A percentile compares a stretch with the other conserved stretches of the same genome.
Conservation (phyloP, 805 yeast species). For the Starmerella tilneyi region DNA sequence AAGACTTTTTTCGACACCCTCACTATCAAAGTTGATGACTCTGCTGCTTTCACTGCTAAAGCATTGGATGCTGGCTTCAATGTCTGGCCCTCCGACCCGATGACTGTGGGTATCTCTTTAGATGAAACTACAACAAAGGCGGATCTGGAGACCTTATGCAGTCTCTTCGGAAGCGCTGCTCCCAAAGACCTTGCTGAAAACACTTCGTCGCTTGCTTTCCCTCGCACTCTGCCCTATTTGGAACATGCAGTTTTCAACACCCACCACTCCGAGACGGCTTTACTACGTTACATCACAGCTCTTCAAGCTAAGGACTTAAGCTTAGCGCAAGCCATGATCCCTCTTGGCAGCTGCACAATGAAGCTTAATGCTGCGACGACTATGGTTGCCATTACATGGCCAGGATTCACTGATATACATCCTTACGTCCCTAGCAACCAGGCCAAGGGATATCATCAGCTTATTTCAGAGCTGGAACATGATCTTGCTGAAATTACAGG, state of each 20-base stretch:
- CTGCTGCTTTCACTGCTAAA: constrained; percentile 45
- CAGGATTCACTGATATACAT: constrained; percentile 78
- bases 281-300: constrained; percentile 79
- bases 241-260: constrained; percentile 69
- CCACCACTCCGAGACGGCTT: constrained; percentile 89
- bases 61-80: constrained; percentile 67
- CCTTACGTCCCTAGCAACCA: constrained; percentile 89
- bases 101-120: constrained; percentile 64
- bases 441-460: constrained; percentile 73
- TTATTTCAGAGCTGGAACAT: constrained; percentile 63
- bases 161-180: constrained; percentile 46
- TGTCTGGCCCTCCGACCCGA: constrained; percentile 54
- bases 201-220: constrained; percentile 31
- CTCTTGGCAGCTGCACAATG: constrained; percentile 97
- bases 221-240: constrained; percentile 35
- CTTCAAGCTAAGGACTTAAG: constrained; percentile 85
- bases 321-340: constrained; percentile 92
- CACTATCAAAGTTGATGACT: constrained; percentile 42
- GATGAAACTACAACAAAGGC: constrained; percentile 71
- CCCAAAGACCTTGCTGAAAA: constrained; percentile 20
- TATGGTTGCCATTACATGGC: constrained; percentile 91
- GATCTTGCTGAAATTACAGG: constrained; percentile 92
- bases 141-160: constrained; percentile 50
- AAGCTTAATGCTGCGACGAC: constrained; percentile 90
- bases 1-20: constrained; percentile 78